Base-by-base conservation (phyloP, 2,329 filamentous ascomycete species). In the Didymella segeticola region DNA sequence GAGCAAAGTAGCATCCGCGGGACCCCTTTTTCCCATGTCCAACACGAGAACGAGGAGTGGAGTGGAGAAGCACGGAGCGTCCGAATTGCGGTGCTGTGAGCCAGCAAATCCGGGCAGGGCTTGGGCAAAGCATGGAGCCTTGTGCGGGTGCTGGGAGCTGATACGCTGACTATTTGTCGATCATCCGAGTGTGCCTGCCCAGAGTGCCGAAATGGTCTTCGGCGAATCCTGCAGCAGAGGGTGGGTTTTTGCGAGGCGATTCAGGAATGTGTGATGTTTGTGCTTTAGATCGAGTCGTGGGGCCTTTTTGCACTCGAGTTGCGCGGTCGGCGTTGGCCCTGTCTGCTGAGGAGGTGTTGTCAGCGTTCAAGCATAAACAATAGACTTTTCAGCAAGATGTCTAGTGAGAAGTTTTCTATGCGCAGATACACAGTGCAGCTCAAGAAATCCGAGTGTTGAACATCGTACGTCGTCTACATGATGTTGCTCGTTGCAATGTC, bases 181-280 rank as follows among this genome's bases (percentile, higher is more conserved):
- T 51, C 48, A 46, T n/a, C 48, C 48, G 33, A 51, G 41, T 27
- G 38, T 46, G 41, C 27, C 26, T 45, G 33, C 20, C 47, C 29
- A 30, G 30, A 31, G 5, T 23, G 47, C 47, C 25, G 37, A 43
- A 23, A 20, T 36, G n/a, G n/a, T n/a, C n/a, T 46, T 33, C 11
- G 10, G 9, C 26, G 41, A 12, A 17, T 34, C 20, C 23, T 27
- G 38, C 38, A 29, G 9, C n/a, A 10, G 25, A 26, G n/a, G 31
- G 39, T 22, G 17, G n/a, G 31, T 26, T 22, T 15, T 31, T 15
- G 15, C 3, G 12, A 22, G 39, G 30, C 14, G 42, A 45, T 15
- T 45, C 42, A 29, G n/a, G 14, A 26, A 15, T 31, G 19, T n/a
- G 25, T 30, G 9, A 23, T 17, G 8, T 10, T 43, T 15, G 41